Base-by-base conservation (phyloP, 805 yeast species). In the Candida arabinofermentans region DNA sequence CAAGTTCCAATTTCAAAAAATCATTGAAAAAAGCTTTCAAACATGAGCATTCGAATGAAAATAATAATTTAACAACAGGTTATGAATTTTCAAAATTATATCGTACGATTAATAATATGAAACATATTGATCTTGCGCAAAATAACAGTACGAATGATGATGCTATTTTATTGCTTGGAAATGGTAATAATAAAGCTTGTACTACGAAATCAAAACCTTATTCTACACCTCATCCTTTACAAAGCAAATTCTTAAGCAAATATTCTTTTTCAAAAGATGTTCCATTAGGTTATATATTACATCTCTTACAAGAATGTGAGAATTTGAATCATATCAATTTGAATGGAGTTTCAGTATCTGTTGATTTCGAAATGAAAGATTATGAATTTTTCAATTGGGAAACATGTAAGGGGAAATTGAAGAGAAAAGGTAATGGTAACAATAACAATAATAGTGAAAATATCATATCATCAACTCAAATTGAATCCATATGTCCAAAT, bases 281-380 rank as follows among this genome's bases (percentile, higher is more conserved):
- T 6, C 96, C 96, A 1, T 64, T 83, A 23, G 96, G 96, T 0
- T 77, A 79, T 47, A 54, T 89, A 8, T 55, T 88, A 12, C 95
- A 86, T 57, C 54, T 87, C 27, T 55, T 88, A 29, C 72, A 72
- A n/a, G 64, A 76, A 26, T 89, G 96, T 55, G 78, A 78, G 12
- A 81, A 83, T 49, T 51, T 88, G 27, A 62, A 57, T 13, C 51
- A 63, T 3, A 50, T 88, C 19, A 71, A 88, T 51, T 59, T 88
- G n/a, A 79, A 79, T 5, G 72, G 74, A 36, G 51, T 87, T 7
- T 73, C 84, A 1, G 63, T 86, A 8, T 81, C 86, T 5, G 65
- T 70, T 13, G 96, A 88, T 62, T 87, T 82, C 54, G 72, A 75
- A 44, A 65, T 81, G 35, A 56, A 58, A 12, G 64, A 66, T 37